Conservation (phyloP, 768 basidiomycete genomes). For the Lactarius akahatsu region DNA sequence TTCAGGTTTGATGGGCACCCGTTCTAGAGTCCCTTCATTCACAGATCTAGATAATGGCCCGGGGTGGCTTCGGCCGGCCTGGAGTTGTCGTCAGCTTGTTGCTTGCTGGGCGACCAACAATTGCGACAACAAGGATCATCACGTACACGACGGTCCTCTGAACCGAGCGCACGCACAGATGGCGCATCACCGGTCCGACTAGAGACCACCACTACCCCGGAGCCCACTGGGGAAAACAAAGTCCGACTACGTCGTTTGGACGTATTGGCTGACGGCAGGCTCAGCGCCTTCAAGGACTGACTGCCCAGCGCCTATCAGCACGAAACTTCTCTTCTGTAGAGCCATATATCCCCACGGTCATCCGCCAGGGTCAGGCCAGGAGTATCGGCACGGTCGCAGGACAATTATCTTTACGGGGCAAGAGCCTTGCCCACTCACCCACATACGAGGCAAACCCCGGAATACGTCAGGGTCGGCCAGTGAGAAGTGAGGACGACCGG, state of each 20-base stretch:
- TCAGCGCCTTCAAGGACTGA: neutral
- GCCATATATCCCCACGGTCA: neutral
- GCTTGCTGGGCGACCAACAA: neutral
- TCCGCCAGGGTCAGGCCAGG: neutral
- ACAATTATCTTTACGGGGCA: neutral
- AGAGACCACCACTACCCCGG: slow-evolving; percentile 2
- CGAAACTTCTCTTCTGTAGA: neutral
- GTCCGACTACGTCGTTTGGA: slow-evolving; percentile 6
- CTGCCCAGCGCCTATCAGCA: neutral
- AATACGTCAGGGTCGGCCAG: slow-evolving; percentile 9
- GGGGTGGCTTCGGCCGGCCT: slow-evolving; percentile 1
- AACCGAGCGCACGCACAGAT: slow-evolving; percentile 5
- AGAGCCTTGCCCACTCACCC: neutral
- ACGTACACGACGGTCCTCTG: slow-evolving; percentile 8
- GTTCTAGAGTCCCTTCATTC: neutral
- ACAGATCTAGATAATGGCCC: neutral
- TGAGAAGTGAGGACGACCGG: neutral
- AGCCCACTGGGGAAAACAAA: slow-evolving; percentile 5
- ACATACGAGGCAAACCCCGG: slow-evolving; percentile 6
- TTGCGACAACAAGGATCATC: neutral
- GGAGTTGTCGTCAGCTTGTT: neutral
- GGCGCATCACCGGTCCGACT: slow-evolving; percentile 11
- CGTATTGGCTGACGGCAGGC: neutral
- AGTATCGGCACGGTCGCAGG: neutral
- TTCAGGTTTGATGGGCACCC: neutral